phyloP scores from a whole-genome alignment of 768 basidiomycete species.

The Leucocoprinus birnbaumii region DNA sequence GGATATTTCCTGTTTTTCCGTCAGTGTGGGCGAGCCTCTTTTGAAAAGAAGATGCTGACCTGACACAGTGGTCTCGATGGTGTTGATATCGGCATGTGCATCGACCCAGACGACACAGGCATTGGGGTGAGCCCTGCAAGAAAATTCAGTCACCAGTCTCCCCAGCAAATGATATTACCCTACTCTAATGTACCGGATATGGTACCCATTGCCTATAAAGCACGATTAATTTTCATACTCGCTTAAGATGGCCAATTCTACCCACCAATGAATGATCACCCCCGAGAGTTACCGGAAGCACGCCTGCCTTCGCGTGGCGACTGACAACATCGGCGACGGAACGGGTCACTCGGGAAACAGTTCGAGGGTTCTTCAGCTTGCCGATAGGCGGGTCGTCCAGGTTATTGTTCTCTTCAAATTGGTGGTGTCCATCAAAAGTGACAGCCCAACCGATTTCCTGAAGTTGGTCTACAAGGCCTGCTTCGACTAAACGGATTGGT shows the following conservation, averaged over 20 bases:
- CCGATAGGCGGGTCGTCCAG: slow-evolving; percentile 78
- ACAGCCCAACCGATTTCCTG: slow-evolving; percentile 84
- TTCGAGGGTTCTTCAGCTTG: slow-evolving; percentile 84
- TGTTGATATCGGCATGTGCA: slow-evolving; percentile 97
- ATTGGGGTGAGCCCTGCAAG: slow-evolving; percentile 62
- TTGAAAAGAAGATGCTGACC: slow-evolving; percentile 36
- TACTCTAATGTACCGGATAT: slow-evolving; percentile 86
- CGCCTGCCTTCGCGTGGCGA: slow-evolving; percentile 70
- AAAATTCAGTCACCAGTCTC: background rate
- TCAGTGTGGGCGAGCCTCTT: background rate
- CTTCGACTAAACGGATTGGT: slow-evolving; percentile 86
- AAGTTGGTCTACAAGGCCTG: slow-evolving; percentile 79
- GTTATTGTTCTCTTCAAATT: slow-evolving; percentile 73
- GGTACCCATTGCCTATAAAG: slow-evolving; percentile 77
- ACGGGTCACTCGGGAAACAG: slow-evolving; percentile 81
- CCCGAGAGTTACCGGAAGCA: slow-evolving; percentile 86
- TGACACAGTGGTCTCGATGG: slow-evolving; percentile 73
- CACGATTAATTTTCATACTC: slow-evolving; percentile 10
- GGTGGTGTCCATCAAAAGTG: slow-evolving; percentile 85
- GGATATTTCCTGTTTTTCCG: slow-evolving; percentile 72
- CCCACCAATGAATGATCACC: slow-evolving; percentile 93
- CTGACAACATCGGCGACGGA: slow-evolving; percentile 78
- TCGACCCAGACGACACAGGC: slow-evolving; percentile 95
- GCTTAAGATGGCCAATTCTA: slow-evolving; percentile 14
- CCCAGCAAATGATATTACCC: slow-evolving; percentile 14